Evolutionary conservation across 192 early-diverging fungal genomes (phyloP), one percentile per base, ranked within the genome.

Genomic region (Spizellomyces punctatus): DNA sequence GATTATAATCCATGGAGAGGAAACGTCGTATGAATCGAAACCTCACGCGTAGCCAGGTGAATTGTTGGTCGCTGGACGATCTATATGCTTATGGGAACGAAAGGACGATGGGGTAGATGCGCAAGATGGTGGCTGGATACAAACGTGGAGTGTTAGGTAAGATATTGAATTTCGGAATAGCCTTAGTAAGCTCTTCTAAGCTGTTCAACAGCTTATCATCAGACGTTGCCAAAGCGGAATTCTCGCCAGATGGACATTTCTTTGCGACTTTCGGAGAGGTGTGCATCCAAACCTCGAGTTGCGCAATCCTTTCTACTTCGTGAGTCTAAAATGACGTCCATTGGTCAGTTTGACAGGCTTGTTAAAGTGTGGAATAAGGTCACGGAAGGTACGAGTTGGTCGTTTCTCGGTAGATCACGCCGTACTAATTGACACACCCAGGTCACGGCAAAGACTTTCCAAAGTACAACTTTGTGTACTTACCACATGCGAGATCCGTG

Each of bases 261-360:
- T 88, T 91, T 78, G 89, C 90, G 16, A 85, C 89, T 1, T 71
- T 87, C 50, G 81, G 84, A 41, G 74, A 88, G 76, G 89, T 91
- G 79, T 19, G 43, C 63, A 44, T 36, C 27, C 27, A 36, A 36
- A 36, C 3, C 27, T 36, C 27, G 27, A 3, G 27, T 36, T 36
- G 27, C 27, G 1, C 27, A 36, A 36, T 36, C 3, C 27, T 36
- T 36, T 36, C 27, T 36, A 36, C n/a, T n/a, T n/a, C 27, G 27
- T 36, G 27, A 36, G 27, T 0, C 27, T 36, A 2, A 36, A 2
- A 36, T 36, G 27, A 36, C 27, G 27, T 36, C 27, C 27, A 36
- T 36, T 36, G 5, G 12, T 17, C 69, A 90, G 89, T 76, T 76
- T 69, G 90, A 92, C 78, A 79, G 84, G 36, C 63, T 89, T 9